These are phyloP conservation scores for Dichotomocladium elegans DNA, from an alignment of 371 early-diverging fungal species.

Conservation along the genomic window DNA sequence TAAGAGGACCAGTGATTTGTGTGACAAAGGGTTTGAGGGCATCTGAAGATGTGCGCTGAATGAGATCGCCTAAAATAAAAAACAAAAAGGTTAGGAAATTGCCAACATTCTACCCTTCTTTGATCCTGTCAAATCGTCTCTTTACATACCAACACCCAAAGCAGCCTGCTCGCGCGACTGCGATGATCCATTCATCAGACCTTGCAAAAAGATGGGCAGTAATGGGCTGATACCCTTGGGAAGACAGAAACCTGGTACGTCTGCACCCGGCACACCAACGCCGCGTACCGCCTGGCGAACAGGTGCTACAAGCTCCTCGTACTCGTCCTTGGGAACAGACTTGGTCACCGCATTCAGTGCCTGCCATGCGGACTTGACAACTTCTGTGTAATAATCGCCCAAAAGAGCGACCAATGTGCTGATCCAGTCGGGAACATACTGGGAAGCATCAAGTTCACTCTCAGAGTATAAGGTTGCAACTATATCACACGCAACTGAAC, in stretches of 20 bases:
- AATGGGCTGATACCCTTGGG: conserved; percentile 92
- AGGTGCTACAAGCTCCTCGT: conserved; percentile 76
- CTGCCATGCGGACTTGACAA: conserved; percentile 71
- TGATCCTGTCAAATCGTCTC: too few relatives aligned
- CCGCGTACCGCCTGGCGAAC: conserved; percentile 67
- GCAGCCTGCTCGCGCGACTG: conserved; percentile 88
- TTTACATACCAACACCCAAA: conserved; percentile 45
- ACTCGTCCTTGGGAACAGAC: conserved; percentile 78
- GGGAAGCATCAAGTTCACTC: conserved; percentile 56
- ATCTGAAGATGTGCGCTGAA: conserved; percentile 67
- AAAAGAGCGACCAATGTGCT: conserved; percentile 69
- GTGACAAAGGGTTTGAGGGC: conserved; percentile 90
- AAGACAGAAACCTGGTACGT: conserved; percentile 83
- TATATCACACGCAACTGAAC: conserved; percentile 58
- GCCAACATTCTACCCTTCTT: too few relatives aligned
- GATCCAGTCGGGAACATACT: conserved; percentile 84
- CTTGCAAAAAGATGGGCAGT: conserved; percentile 90
- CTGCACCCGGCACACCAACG: conserved; percentile 55
- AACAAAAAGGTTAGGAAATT: not conserved
- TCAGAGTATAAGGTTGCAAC: conserved; percentile 70
- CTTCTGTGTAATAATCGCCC: conserved; percentile 50
- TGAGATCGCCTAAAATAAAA: conserved; percentile 59
- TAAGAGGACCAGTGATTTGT: conserved; percentile 94
- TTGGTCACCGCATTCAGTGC: conserved; percentile 81
- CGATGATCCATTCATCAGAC: conserved; percentile 85